Base-by-base conservation (phyloP, 768 basidiomycete genomes). In the Sarcodon aspratus region DNA sequence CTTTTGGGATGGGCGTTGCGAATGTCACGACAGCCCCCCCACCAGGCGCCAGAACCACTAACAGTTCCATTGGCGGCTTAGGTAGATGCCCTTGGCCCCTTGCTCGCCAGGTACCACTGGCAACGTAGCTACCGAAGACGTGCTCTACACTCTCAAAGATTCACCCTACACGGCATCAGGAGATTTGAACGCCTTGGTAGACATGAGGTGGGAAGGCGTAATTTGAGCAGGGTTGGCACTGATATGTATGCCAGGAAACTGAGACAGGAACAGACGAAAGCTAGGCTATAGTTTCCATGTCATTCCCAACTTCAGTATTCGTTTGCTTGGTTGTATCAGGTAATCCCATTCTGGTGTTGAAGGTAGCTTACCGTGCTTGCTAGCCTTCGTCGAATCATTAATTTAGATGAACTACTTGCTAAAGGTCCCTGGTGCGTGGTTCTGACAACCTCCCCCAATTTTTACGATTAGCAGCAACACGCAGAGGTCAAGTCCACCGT, bases 61-160 rank as follows among this genome's bases (percentile, higher is more conserved):
- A 87, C 59, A 72, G 86, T 1, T 82, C 85, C 0, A 79, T 96
- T 13, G 91, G 84, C 13, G 93, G 94, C 0, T 79, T 97, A 1
- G 94, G 95, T 3, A 91, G 94, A 13, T 97, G 95, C 59, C 94
- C 94, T n/a, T n/a, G n/a, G n/a, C n/a, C n/a, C n/a, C n/a, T 3
- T 98, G 90, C 65, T 92, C 94, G 1, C 95, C 94, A 2, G 93
- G 93, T 6, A 92, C 94, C 11, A 93, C 91, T 0, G 94, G 95
- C 12, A 96, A 96, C 56, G 88, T 96, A 13, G 83, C 91, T 0
- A 97, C 95, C 0, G 94, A 98, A 56, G 88, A 95, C 55, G 78
- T 95, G 1, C 70, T 95, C 8, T 92, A 96, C 53, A 85, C 87
- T 0, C 73, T 98, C 8, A 75, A 72, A 55, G 80, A 67, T 46